Evolutionary conservation across 345 rosid genomes (phyloP).

Genomic region (Physaria fendleri): DNA sequence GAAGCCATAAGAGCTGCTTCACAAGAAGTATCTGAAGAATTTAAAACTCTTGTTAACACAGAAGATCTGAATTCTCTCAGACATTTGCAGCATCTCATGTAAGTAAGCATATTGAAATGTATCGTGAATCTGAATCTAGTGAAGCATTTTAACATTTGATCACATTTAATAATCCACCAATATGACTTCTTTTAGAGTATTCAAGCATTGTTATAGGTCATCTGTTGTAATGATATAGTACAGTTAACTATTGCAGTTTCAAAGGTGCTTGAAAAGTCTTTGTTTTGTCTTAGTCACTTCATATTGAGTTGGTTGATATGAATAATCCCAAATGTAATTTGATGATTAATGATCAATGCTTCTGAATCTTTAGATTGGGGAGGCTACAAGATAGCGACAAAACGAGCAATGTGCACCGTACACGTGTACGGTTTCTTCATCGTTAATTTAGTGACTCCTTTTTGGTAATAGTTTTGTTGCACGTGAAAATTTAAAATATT

Average conservation of each 20-base stretch:
- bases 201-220: not conserved
- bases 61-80: slow-evolving; percentile 57
- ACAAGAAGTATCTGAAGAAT: slow-evolving; percentile 55
- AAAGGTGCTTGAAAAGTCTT: not conserved
- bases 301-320: not conserved
- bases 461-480: not conserved
- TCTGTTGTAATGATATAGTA: not conserved
- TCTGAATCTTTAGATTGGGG: slow-evolving; percentile 56
- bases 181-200: not conserved
- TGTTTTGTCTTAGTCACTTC: no score
- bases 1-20: slow-evolving; percentile 59
- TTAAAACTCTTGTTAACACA: slow-evolving; percentile 58
- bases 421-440: slow-evolving; percentile 8
- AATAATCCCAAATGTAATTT: not conserved
- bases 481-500: no score
- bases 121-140: no score
- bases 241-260: not conserved
- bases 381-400: slow-evolving; percentile 52
- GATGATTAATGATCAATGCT: not conserved
- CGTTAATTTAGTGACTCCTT: slow-evolving; percentile 5
- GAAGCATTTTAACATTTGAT: no score
- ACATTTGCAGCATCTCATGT: slow-evolving; percentile 80
- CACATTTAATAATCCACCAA: not conserved
- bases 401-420: slow-evolving; percentile 10
- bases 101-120: not conserved